Evolutionary conservation across 345 rosid genomes (phyloP).

Genomic region (Angophora floribunda): DNA sequence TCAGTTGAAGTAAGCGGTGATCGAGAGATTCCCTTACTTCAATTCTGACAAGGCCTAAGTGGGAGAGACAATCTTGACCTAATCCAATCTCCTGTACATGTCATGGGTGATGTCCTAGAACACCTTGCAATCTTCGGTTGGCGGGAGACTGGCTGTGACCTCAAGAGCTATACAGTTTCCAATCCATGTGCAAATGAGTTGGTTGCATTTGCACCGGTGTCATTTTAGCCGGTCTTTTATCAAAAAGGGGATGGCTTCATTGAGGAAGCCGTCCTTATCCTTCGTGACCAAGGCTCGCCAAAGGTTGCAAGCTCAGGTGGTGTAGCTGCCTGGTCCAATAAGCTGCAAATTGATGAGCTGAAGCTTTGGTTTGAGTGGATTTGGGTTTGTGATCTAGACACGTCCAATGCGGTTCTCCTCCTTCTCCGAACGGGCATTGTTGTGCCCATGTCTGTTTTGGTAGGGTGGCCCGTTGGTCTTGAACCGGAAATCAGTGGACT

Average conservation of each 20-base stretch:
- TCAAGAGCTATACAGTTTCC: accelerated
- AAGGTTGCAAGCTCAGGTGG: neutral
- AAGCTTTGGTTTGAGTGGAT: neutral
- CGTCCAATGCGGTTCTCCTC: neutral
- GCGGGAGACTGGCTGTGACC: accelerated
- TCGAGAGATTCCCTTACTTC: neutral
- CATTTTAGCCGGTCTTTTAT: neutral
- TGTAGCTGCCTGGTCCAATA: accelerated
- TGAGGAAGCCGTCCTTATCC: neutral
- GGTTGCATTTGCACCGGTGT: neutral
- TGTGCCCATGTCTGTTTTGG: neutral
- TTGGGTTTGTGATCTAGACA: neutral
- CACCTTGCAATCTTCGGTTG: neutral
- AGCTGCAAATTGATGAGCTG: neutral
- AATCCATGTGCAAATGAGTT: neutral
- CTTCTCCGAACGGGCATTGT: neutral
- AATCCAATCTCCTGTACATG: too few relatives aligned
- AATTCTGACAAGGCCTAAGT: accelerated
- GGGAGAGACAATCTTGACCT: neutral
- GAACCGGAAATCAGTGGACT: neutral
- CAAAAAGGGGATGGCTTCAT: accelerated
- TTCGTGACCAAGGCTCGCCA: accelerated
- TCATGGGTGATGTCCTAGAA: neutral
- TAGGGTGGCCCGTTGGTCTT: neutral
- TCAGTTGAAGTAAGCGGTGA: neutral